Evolutionary conservation across 2,329 filamentous ascomycete species (phyloP), one percentile per base, ranked within the genome.

Genomic region (Zymoseptoria pseudotritici): DNA sequence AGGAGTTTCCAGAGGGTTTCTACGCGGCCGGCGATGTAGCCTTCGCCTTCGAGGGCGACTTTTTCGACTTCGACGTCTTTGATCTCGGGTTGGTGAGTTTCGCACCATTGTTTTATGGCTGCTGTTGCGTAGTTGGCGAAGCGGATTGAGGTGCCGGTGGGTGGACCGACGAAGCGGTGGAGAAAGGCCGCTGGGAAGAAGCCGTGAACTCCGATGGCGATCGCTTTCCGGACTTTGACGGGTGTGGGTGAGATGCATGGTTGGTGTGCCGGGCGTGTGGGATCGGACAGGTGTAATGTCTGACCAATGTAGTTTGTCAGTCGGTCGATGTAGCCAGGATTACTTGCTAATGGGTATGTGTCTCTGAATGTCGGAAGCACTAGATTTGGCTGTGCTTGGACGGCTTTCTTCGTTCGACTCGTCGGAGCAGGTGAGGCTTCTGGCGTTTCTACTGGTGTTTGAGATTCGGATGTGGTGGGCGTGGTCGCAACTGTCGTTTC

Each of bases 151-250:
- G 94, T 99, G 5, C 94, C 94, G 0, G 92, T 99, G 0, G 94
- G 94, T 68, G 96, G 93, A 0, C 94, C 94, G 17, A 97, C 87
- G 66, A 99, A 89, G 20, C 88, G 89, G n/a, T 94, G 87, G 42
- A 99, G 81, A 50, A 95, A 84, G 0, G 88, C 85, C 0, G 91
- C 91, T 0, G 94, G 94, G 66, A 97, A 97, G 61, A 96, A 88
- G 0, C 94, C 94, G 73, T 99, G 94, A 1, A 99, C 86, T 49
- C 94, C 94, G 66, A 99, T 96, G 1, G 92, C 91, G 4, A 99
- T 81, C 11, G 94, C 94, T 66, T 88, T 94, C 70, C 85, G 90
- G 53, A 97, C 85, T 65, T 83, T 88, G 0, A 85, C 88, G 29
- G 69, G 67, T 0, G 89, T 84, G 52, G 85, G 86, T 6, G 85